phyloP scores from a whole-genome alignment of 768 basidiomycete genomes.

The Kwoniella botswanensis region DNA sequence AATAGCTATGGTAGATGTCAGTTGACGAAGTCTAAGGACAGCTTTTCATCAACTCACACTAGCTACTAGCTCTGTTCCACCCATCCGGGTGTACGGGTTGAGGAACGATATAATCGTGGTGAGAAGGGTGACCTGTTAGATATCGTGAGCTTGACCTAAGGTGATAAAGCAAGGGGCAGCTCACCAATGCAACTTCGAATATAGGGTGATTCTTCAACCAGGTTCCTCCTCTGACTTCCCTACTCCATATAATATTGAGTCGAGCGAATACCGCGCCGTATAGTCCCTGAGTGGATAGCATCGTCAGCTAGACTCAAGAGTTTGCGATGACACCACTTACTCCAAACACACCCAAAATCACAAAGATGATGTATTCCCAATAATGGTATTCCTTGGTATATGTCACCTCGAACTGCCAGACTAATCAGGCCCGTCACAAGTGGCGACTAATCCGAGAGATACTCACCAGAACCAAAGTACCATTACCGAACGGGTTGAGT shows the following conservation, averaged over 20 bases:
- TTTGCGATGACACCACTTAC: conserved; percentile 61
- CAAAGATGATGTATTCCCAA: conserved; percentile 82
- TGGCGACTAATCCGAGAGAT: not conserved
- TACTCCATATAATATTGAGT: conserved; percentile 86
- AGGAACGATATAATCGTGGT: conserved; percentile 81
- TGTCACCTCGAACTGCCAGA: conserved; percentile 46
- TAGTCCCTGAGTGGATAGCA: conserved; percentile 67
- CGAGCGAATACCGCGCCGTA: conserved; percentile 84
- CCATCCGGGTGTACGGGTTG: conserved; percentile 89
- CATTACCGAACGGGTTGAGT: conserved; percentile 92
- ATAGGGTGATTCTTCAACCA: conserved; percentile 82
- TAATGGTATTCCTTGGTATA: conserved; percentile 83
- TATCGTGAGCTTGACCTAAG: conserved; percentile 12
- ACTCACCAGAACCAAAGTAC: conserved; percentile 79
- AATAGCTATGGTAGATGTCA: conserved; percentile 58
- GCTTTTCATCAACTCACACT: conserved; percentile 64
- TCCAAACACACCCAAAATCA: conserved; percentile 86
- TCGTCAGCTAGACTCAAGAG: not conserved
- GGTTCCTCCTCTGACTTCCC: conserved; percentile 76
- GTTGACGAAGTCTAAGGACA: not conserved
- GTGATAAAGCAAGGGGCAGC: conserved; percentile 40
- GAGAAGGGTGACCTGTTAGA: conserved; percentile 70
- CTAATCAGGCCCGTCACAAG: not conserved
- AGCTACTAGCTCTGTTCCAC: conserved; percentile 92
- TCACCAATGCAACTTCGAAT: conserved; percentile 78